Base-by-base conservation (phyloP, 192 early-diverging fungal genomes). In the Rhizophagus clarus region DNA sequence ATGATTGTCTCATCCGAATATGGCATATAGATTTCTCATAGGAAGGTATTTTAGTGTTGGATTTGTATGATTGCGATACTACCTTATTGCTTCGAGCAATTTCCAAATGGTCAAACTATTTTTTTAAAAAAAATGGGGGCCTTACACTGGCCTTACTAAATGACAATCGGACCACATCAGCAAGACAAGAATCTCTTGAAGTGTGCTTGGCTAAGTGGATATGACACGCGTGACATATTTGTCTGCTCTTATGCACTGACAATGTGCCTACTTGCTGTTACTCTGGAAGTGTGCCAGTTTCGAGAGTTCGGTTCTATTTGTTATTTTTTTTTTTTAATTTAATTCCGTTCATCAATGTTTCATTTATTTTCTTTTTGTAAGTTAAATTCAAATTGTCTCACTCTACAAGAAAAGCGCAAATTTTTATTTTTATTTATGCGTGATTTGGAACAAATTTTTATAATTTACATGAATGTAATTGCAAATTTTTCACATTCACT, bases 1-100 rank as follows among this genome's bases (percentile, higher is more conserved):
- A 42, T 71, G 69, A 71, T 71, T 71, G 69, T 24, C 68, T 70
- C 68, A 71, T 71, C 24, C 22, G n/a, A 71, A 20, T 71, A 71
- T 71, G 69, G 49, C 34, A 71, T 68, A 20, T 4, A 34, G 1
- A 26, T 71, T 42, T n/a, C n/a, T 71, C 69, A 71, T 47, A 71
- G 69, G 42, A 71, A 12, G 69, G 20, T 71, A 42, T 71, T n/a
- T 71, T 71, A 71, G 37, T 22, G 37, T 34, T 71, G 37, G 69
- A 40, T 45, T 22, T 26, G 22, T 34, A 12, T 71, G 69, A 71
- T n/a, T 47, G 20, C 17, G n/a, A n/a, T n/a, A 62, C n/a, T 71
- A 71, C 26, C 20, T 42, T 71, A 71, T 7, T 26, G 24, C 40
- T 47, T 26, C 40, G 49, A 26, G 49, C 69, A n/a, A 20, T n/a